Conservation (phyloP, 2,329 filamentous ascomycete genomes). For the Catunica adiposa region DNA sequence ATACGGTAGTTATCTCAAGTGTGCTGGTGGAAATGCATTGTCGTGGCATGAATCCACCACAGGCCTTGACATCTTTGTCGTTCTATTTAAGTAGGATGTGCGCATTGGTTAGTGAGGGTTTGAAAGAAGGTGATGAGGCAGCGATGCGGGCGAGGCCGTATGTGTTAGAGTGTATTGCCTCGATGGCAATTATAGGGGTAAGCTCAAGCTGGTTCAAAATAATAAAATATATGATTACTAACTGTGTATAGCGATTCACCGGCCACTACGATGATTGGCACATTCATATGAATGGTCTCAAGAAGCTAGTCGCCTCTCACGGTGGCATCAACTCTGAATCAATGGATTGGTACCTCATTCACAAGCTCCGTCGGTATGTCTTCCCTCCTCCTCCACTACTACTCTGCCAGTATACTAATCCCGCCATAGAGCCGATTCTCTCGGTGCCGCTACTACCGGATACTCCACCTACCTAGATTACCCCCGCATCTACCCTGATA, state of each 20-base stretch:
- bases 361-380: conserved; percentile 13
- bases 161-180: conserved; percentile 13
- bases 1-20: conserved; percentile 13
- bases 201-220: neutral
- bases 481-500: conserved; percentile 12
- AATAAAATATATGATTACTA: neutral
- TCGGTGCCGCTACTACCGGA: conserved; percentile 11
- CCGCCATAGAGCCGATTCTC: conserved; percentile 6
- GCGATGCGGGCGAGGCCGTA: conserved; percentile 10
- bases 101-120: conserved; percentile 12
- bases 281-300: conserved; percentile 14
- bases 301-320: conserved; percentile 10
- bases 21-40: conserved; percentile 14
- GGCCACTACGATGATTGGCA: conserved; percentile 13
- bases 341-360: conserved; percentile 13
- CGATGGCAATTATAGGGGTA: conserved; percentile 13
- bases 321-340: conserved; percentile 7
- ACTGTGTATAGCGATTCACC: conserved; percentile 8
- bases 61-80: conserved; percentile 10
- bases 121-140: conserved; percentile 12
- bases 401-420: neutral
- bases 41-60: conserved; percentile 10
- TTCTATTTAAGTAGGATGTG: conserved; percentile 14
- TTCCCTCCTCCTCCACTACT: neutral
- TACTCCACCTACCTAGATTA: conserved; percentile 13